These are phyloP conservation scores for Parmelia sp. DNA, from an alignment of 495 filamentous ascomycete species.

Conservation along the genomic window DNA sequence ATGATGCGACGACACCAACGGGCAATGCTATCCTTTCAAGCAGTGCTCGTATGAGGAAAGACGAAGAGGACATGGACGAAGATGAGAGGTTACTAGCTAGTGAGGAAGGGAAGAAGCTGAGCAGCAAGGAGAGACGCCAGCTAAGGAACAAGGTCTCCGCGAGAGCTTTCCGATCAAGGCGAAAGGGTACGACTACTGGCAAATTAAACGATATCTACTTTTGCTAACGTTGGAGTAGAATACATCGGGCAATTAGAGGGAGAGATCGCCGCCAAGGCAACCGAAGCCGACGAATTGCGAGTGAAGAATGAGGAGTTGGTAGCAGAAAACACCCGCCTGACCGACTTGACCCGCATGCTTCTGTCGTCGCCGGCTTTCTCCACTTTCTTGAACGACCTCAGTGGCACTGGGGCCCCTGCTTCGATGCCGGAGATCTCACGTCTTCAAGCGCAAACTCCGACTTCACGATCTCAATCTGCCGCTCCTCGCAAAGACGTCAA, in stretches of 20 bases:
- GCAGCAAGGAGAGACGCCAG: conserved; percentile 88
- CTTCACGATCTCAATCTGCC: conserved; percentile 35
- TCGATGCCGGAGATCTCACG: conserved; percentile 33
- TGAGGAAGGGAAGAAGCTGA: conserved; percentile 95
- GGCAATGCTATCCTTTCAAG: conserved; percentile 31
- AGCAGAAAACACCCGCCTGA: conserved; percentile 74
- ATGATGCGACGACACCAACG: conserved; percentile 41
- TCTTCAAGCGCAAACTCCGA: conserved; percentile 29
- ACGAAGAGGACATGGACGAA: conserved; percentile 97
- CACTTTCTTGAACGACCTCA: conserved; percentile 69
- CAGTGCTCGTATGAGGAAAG: conserved; percentile 58
- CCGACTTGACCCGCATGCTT: conserved; percentile 72
- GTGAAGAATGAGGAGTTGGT: conserved; percentile 64
- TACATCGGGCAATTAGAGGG: conserved; percentile 90
- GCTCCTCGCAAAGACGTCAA: conserved; percentile 56
- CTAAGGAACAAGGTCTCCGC: conserved; percentile 97
- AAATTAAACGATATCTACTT: conserved; percentile 11
- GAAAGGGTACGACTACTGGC: conserved; percentile 69
- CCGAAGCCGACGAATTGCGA: conserved; percentile 65
- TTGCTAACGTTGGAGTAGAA: conserved; percentile 59
- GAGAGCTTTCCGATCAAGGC: conserved; percentile 85
- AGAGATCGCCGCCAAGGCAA: conserved; percentile 66
- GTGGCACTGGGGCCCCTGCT: conserved; percentile 42
- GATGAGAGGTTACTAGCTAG: conserved; percentile 89
- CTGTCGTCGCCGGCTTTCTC: conserved; percentile 82